Base-by-base conservation (phyloP, 176 grass and related monocot species). In the Aegilops sharonensis region DNA sequence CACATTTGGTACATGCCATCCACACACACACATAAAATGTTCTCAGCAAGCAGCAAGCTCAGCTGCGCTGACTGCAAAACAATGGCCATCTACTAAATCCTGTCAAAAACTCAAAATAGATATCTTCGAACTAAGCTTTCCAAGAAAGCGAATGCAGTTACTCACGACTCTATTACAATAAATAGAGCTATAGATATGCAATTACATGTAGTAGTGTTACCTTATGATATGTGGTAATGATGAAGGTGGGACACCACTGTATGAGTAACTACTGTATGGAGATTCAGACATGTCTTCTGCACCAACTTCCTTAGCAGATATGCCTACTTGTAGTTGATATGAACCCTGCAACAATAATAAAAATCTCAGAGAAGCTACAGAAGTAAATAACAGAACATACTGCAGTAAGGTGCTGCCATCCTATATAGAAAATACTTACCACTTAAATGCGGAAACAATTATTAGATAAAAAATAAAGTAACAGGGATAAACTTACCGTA, bases 241-340 rank as follows among this genome's bases (percentile, higher is more conserved):
- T 54, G 97, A 96, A 75, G 97, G 77, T 43, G 92, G 90, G 80
- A 94, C 87, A 90, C 92, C 86, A 85, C 86, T 86, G 84, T 96
- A 98, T 27, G 84, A 96, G 77, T 94, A 98, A 83, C 72, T 82
- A 88, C 89, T 90, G 81, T 99, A 99, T 68, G 92, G 94, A 82
- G 94, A 94, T 63, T 83, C 61, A 15, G 85, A 92, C 75, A 88
- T 85, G 30, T 90, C 89, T 78, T 52, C 91, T 83, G 97, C 94
- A 74, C 94, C 94, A 85, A 68, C 92, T 86, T 94, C 92, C 89
- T 95, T 90, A 64, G 90, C 92, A 52, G 76, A 91, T 86, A 99
- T 90, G 77, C 77, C 88, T 74, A 99, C 89, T 94, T 95, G 94
- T 54, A 96, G 60, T 76, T 93, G 86, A 92, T 86, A 95, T 87